Conservation (phyloP, 495 filamentous ascomycete species). For the Annulohypoxylon bovei region DNA sequence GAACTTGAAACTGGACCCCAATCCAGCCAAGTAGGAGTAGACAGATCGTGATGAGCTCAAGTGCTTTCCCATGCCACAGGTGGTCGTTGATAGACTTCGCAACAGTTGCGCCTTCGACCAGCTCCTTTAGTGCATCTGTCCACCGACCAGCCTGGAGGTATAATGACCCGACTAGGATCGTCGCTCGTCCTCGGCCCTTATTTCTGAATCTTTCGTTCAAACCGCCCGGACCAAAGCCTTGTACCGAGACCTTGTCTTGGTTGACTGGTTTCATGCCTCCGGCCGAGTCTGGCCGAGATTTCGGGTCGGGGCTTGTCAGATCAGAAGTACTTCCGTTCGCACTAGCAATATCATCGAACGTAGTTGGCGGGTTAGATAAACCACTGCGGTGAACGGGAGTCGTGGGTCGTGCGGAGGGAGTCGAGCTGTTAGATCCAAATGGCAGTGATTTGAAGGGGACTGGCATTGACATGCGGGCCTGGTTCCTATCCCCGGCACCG, state of each 20-base stretch:
- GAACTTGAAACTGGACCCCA: slow-evolving; percentile 86
- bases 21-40: slow-evolving; percentile 87
- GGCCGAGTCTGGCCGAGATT: slow-evolving; percentile 46
- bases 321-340: slow-evolving; percentile 47
- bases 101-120: slow-evolving; percentile 79
- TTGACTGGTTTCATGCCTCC: slow-evolving; percentile 61
- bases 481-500: slow-evolving; percentile 56
- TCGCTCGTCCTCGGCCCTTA: slow-evolving; percentile 82
- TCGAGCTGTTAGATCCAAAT: slow-evolving; percentile 56
- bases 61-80: slow-evolving; percentile 94
- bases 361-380: slow-evolving; percentile 68
- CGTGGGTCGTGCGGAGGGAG: slow-evolving; percentile 60
- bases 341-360: slow-evolving; percentile 75
- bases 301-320: slow-evolving; percentile 47
- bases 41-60: slow-evolving; percentile 85
- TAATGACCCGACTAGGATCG: slow-evolving; percentile 83
- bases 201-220: slow-evolving; percentile 79
- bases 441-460: slow-evolving; percentile 51
- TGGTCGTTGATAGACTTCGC: slow-evolving; percentile 87
- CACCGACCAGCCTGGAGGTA: slow-evolving; percentile 90
- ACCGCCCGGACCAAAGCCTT: slow-evolving; percentile 80
- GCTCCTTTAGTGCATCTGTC: slow-evolving; percentile 87
- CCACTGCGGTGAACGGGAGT: slow-evolving; percentile 61
- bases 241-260: slow-evolving; percentile 82
- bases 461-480: slow-evolving; percentile 79